phyloP scores from a whole-genome alignment of 768 basidiomycete genomes.

The Hortiboletus campestris region DNA sequence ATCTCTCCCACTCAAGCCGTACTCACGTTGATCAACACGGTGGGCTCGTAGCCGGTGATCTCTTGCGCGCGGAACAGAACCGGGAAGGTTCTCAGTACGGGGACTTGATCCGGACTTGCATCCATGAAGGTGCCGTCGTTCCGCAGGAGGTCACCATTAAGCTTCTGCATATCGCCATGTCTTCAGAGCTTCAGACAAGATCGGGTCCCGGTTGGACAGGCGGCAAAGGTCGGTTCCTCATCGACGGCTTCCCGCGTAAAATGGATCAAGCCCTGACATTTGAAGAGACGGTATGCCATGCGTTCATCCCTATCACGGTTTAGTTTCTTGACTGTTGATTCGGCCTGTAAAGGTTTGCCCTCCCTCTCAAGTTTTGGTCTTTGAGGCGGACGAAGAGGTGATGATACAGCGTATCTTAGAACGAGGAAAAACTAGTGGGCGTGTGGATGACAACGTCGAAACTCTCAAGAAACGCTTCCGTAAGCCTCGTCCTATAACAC shows the following conservation, averaged over 20 bases:
- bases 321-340: background rate
- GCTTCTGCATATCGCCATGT: constrained; percentile 92
- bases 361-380: constrained; percentile 81
- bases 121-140: constrained; percentile 90
- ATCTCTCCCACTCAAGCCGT: constrained; percentile 1
- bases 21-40: constrained; percentile 7
- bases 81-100: constrained; percentile 84
- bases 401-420: constrained; percentile 85
- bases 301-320: background rate
- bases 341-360: constrained; percentile 61
- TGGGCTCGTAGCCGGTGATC: constrained; percentile 77
- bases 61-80: constrained; percentile 90
- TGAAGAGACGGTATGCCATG: constrained; percentile 66
- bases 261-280: constrained; percentile 97
- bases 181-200: constrained; percentile 47
- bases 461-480: constrained; percentile 97
- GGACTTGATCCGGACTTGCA: constrained; percentile 80
- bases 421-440: constrained; percentile 89
- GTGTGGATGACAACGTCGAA: constrained; percentile 93
- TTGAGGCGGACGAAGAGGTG: constrained; percentile 81
- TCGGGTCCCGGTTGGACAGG: constrained; percentile 59
- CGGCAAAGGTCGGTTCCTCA: constrained; percentile 82
- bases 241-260: constrained; percentile 97
- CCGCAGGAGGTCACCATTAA: constrained; percentile 97
- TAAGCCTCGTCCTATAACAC: constrained; percentile 35